Evolutionary conservation across 108 stramenopile genomes (phyloP), one percentile per base, ranked within the genome.

Genomic region (Discostella stelligeroides): DNA sequence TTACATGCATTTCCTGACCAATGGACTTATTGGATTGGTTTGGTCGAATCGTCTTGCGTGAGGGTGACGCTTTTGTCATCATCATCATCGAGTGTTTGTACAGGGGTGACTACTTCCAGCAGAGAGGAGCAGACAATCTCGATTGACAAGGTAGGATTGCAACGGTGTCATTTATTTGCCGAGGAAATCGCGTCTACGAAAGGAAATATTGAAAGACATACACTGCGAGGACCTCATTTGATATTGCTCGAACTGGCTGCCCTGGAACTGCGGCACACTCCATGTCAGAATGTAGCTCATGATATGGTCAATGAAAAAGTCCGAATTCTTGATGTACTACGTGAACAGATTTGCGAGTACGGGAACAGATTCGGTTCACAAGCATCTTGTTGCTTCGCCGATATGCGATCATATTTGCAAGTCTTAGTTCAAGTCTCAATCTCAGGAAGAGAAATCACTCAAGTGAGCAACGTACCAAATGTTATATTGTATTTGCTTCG

Each of bases 11-110:
- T 84, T 57, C 88, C 87, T 6, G 92, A 89, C 66, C 79, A 93
- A 40, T 93, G 89, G 89, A 73, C 79, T 8, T 90, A 86, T 69
- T 93, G 89, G 92, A 76, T 83, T 49, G 75, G 70, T 8, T 70
- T 89, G 63, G 23, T 86, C 5, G 68, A 81, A 11, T 84, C 80
- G 25, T 59, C 54, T 15, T 46, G 64, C 10, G 40, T 18, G 10
- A 45, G 17, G 40, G 43, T 24, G 51, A 24, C 18, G 51, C 21
- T 24, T 20, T 53, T 23, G 11, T 7, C 23, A 24, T 54, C 53
- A 14, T 1, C 27, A 1, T 27, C 23, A 14, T 54, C 21, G 50
- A 11, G 20, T 1, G 17, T 11, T 7, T 11, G 2, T 24, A 27
- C 53, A 14, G 58, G 13, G 3, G 17, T 2, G 51, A 55, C n/a